These are phyloP conservation scores for Hansenula lynferdii DNA, from an alignment of 1,139 yeast genomes.

Conservation along the genomic window DNA sequence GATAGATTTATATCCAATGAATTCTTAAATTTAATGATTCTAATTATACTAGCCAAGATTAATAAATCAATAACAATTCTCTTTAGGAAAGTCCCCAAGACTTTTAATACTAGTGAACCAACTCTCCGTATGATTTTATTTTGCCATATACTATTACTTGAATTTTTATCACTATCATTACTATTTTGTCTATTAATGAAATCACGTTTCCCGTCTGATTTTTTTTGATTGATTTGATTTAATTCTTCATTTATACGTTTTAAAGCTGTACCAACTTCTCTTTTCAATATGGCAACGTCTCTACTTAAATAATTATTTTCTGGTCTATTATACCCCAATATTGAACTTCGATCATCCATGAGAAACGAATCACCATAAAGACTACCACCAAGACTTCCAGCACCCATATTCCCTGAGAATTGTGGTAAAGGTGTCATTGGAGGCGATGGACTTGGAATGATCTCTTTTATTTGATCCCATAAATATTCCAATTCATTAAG, in stretches of 20 bases:
- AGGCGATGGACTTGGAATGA: constrained; percentile 22
- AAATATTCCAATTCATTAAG: constrained; percentile 61
- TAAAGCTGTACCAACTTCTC: constrained; percentile 17
- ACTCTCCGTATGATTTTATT: constrained; percentile 9
- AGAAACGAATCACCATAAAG: constrained; percentile 6
- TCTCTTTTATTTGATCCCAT: constrained; percentile 71
- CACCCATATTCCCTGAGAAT: not conserved
- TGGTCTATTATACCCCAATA: constrained; percentile 8
- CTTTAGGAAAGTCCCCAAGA: constrained; percentile 10
- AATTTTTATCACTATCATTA: not conserved
- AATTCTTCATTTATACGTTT: constrained; percentile 17
- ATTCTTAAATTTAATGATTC: constrained; percentile 15
- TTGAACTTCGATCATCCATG: constrained; percentile 10
- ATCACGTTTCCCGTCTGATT: not conserved
- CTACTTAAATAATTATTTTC: constrained; percentile 8
- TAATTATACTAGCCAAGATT: constrained; percentile 14
- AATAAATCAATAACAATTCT: constrained; percentile 13
- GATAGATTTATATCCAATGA: constrained; percentile 11
- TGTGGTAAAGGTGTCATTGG: constrained; percentile 14
- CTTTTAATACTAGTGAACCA: constrained; percentile 4
- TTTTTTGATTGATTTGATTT: constrained; percentile 6
- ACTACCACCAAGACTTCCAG: constrained; percentile 7
- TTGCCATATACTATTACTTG: constrained; percentile 3
- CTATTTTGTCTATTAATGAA: too few relatives aligned
- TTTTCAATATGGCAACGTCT: constrained; percentile 17